Percentiles rank a stretch among this genome's conserved stretches.
These are phyloP conservation scores for Edaphochlamys debaryana DNA, from an alignment of 139 green algal genomes.

Conservation along the genomic window DNA sequence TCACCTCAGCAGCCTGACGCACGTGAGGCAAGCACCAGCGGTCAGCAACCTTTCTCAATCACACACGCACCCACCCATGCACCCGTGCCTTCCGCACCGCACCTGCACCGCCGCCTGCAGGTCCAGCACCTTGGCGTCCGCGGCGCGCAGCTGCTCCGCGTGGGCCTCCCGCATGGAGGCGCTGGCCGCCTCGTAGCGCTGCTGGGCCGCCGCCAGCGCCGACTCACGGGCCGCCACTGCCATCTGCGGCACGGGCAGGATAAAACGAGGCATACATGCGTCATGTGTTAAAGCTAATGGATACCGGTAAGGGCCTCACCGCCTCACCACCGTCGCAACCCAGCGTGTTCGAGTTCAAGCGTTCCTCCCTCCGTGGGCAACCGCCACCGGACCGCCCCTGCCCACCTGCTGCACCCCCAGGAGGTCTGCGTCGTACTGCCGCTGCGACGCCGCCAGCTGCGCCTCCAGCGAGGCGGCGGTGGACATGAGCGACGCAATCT, in stretches of 20 bases:
- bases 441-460: not conserved
- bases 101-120: not conserved
- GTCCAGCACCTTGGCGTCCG: not conserved
- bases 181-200: not conserved
- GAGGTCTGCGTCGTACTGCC: constrained; percentile 19
- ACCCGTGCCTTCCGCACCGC: not conserved
- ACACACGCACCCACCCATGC: too few species aligned
- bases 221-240: constrained; percentile 23
- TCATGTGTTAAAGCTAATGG: too few species aligned
- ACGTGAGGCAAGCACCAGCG: too few species aligned
- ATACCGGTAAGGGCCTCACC: too few species aligned
- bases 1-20: not conserved
- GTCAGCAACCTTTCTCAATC: too few species aligned
- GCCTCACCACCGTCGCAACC: too few species aligned
- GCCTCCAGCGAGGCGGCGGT: constrained; percentile 15
- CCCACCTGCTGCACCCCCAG: constrained; percentile 15
- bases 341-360: too few species aligned
- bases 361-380: too few species aligned
- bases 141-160: not conserved
- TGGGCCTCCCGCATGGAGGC: not conserved
- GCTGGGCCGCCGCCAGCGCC: constrained; percentile 18
- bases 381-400: too few species aligned
- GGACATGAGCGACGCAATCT: not conserved
- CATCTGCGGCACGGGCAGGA: too few species aligned
- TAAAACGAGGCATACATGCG: too few species aligned